Percentiles rank a stretch among this genome's conserved stretches.
phyloP scores from a whole-genome alignment of 306 rosid species.

The Gillenia trifoliata region DNA sequence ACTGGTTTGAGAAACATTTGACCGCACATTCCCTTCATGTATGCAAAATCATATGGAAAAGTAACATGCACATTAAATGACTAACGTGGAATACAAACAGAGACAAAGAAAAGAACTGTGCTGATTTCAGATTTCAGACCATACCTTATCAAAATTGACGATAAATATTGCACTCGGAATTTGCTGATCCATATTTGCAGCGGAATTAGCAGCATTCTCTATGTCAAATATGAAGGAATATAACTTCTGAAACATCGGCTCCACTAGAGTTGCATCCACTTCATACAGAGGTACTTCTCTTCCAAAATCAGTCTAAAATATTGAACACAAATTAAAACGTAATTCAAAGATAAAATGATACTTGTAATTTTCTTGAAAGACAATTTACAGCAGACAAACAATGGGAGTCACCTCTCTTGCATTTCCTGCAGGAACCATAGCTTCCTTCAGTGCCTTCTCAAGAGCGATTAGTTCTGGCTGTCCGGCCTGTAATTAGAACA shows the following conservation, averaged over 20 bases:
- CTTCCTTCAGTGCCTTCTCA: slow-evolving; percentile 76
- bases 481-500: slow-evolving; percentile 52
- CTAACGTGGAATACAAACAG: background rate
- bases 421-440: slow-evolving; percentile 82
- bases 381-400: background rate
- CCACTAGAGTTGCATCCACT: slow-evolving; percentile 84
- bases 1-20: background rate
- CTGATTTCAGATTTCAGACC: slow-evolving; percentile 14
- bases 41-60: background rate
- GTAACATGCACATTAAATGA: slow-evolving; percentile 6
- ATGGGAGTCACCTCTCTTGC: slow-evolving; percentile 71
- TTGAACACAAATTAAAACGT: slow-evolving; percentile 21
- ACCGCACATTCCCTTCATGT: background rate
- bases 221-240: slow-evolving; percentile 73
- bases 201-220: slow-evolving; percentile 44
- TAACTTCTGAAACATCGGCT: slow-evolving; percentile 74
- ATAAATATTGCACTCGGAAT: slow-evolving; percentile 73
- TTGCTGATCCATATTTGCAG: slow-evolving; percentile 52
- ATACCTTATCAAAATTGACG: slow-evolving; percentile 93
- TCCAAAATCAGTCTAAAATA: slow-evolving; percentile 72
- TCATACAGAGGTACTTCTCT: slow-evolving; percentile 86
- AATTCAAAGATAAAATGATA: background rate
- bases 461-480: slow-evolving; percentile 87
- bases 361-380: background rate
- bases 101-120: slow-evolving; percentile 6